Evolutionary conservation across 2,329 filamentous ascomycete genomes (phyloP), one percentile per base, ranked within the genome.

Genomic region (Endothia cerciana): DNA sequence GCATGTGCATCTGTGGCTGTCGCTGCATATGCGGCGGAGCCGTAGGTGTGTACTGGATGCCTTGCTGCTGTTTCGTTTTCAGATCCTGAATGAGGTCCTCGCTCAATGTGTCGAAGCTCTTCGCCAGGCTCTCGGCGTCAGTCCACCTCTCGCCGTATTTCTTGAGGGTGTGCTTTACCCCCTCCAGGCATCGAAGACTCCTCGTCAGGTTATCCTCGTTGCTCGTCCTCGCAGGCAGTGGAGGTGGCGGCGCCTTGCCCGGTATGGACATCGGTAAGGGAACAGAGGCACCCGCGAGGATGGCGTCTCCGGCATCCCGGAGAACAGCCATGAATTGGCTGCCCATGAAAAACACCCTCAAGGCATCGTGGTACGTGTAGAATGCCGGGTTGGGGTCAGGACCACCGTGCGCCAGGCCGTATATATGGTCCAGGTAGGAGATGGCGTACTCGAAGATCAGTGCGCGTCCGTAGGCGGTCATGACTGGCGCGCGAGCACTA

Each of bases 371-470:
- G 72, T 94, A 97, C 0, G 92, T 94, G 72, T 95, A 87, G 61
- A 94, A 90, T 4, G 89, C 86, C 19, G 85, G 83, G 67, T 88
- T 85, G 40, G 81, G 83, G 68, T 88, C 85, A 43, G 81, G 78
- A 4, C 85, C 76, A 70, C 86, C 83, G 65, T 85, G 84, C 30
- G 91, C 84, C 56, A 93, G 84, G 5, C 87, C 85, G 71, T 91
- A 85, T 69, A 97, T 87, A 67, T 88, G 87, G 66, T 91, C 85
- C 59, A 95, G 86, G 73, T 95, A 97, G n/a, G 89, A 86, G 70
- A 94, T 88, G 69, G 89, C 89, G 73, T 95, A 90, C 74, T 97
- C 93, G 75, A 97, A 97, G 49, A 97, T 91, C 30, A 97, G 82
- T 38, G 89, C 83, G 68, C 93, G 91, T 45, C 89, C 91, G 74